Evolutionary conservation across 2,329 filamentous ascomycete genomes (phyloP).

Genomic region (Celoporthe dispersa): DNA sequence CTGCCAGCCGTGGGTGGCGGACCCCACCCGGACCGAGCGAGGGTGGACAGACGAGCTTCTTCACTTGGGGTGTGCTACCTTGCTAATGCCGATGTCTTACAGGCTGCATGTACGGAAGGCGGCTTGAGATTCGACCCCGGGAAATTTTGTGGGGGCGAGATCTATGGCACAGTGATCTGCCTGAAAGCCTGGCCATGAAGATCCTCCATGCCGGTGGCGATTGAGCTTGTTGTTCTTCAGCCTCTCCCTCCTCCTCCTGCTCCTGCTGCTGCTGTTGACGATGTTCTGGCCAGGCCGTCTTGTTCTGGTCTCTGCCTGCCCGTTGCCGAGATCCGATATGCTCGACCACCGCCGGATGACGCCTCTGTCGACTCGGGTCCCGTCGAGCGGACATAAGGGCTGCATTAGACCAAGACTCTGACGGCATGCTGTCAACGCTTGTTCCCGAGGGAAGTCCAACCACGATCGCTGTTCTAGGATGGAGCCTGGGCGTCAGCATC

Average conservation of each 20-base stretch:
- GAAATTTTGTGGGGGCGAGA: slow-evolving; percentile 14
- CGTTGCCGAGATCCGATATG: slow-evolving; percentile 7
- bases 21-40: slow-evolving; percentile 14
- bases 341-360: slow-evolving; percentile 12
- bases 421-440: slow-evolving; percentile 18
- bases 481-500: slow-evolving; percentile 17
- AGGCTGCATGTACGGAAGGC: slow-evolving; percentile 9
- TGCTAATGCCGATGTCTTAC: slow-evolving; percentile 15
- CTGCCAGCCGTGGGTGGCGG: slow-evolving; percentile 3
- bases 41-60: slow-evolving; percentile 14
- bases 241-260: background rate
- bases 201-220: slow-evolving; percentile 6
- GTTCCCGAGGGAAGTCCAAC: slow-evolving; percentile 6
- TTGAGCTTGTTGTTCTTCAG: slow-evolving; percentile 10
- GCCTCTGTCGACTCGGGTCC: slow-evolving; percentile 1
- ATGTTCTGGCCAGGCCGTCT: slow-evolving; percentile 14
- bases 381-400: slow-evolving; percentile 10
- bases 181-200: slow-evolving; percentile 14
- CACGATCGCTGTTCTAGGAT: slow-evolving; percentile 6
- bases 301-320: slow-evolving; percentile 14
- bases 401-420: slow-evolving; percentile 20
- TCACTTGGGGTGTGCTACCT: slow-evolving; percentile 17
- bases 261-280: background rate
- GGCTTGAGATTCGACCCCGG: slow-evolving; percentile 8
- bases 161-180: slow-evolving; percentile 3